Base-by-base conservation (phyloP, 2,329 filamentous ascomycete genomes). In the Xylariaceae sp. region DNA sequence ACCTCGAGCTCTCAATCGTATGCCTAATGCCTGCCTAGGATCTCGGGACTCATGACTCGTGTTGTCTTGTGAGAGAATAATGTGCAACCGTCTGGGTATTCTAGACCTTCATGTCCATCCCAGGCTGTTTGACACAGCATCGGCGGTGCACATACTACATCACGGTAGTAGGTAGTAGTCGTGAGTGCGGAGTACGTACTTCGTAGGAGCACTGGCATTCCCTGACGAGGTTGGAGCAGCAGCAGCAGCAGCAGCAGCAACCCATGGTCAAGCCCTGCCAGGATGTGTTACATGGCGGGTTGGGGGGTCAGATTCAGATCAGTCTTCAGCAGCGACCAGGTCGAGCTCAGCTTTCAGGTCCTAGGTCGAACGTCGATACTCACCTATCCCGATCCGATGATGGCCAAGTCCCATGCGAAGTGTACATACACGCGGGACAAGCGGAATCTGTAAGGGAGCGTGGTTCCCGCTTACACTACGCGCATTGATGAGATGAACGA, bases 341-440 rank as follows among this genome's bases (percentile, higher is more conserved):
- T 35, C 17, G 60, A 51, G 49, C 58, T 49, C 50, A 56, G 37
- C 51, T 53, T 56, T 55, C 42, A 56, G 13, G 42, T 51, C 13
- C 56, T n/a, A 13, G 4, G 49, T 44, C 13, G 17, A 44, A 9
- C 42, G 15, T 15, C n/a, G 6, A 11, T 4, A 7, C 44, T 45
- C 7, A 9, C 7, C n/a, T 48, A 15, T 15, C 18, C 7, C 7
- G 8, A 48, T n/a, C 15, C 42, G 11, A 48, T 8, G 15, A 17
- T 48, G 45, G 15, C 15, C n/a, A 18, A 8, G 5, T 8, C 18
- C 45, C n/a, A 17, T 48, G n/a, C 45, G 11, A 42, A 8, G 37
- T 10, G 37, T 42, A 42, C 37, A 42, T 42, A 42, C 37, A 30
- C 23, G 23, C 42, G 42, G 45, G 45, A 48, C 5, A 1, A 48